A percentile compares a stretch with the other conserved stretches of the same genome.
Conservation (phyloP, 257 asterid species). For the Forsythia viridissima region DNA sequence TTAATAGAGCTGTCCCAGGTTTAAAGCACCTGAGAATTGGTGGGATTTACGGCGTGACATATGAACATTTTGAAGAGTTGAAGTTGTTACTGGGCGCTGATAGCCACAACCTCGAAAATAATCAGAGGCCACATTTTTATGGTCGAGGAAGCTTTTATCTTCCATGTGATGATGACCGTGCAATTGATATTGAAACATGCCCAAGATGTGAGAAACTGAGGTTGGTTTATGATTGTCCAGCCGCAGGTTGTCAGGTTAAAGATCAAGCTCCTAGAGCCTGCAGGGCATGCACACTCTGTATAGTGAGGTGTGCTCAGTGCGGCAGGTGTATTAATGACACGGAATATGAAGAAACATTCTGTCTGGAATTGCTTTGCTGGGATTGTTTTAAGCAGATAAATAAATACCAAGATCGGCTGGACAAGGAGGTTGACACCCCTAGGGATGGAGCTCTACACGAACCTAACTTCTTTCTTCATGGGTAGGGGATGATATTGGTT, state of each 20-base stretch:
- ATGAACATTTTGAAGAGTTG: constrained; percentile 54
- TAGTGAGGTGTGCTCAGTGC: constrained; percentile 70
- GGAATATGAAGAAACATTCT: constrained; percentile 73
- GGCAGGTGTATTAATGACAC: constrained; percentile 68
- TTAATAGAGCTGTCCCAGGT: constrained; percentile 39
- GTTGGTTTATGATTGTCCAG: constrained; percentile 89
- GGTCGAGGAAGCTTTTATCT: constrained; percentile 54
- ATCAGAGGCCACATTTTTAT: constrained; percentile 58
- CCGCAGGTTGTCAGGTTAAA: constrained; percentile 60
- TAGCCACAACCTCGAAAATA: constrained; percentile 20
- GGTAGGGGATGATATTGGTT: constrained; percentile 1
- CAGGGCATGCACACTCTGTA: constrained; percentile 75
- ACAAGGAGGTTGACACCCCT: constrained; percentile 22
- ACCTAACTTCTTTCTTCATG: constrained; percentile 6
- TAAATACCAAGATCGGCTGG: constrained; percentile 29
- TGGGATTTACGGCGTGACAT: constrained; percentile 59
- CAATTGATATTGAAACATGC: constrained; percentile 76
- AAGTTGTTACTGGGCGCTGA: constrained; percentile 48
- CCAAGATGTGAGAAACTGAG: constrained; percentile 66
- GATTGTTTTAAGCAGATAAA: constrained; percentile 48
- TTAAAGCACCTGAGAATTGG: constrained; percentile 73
- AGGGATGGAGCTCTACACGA: constrained; percentile 5
- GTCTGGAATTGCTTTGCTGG: constrained; percentile 64
- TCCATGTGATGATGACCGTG: constrained; percentile 67
- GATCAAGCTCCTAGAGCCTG: constrained; percentile 44